phyloP scores from a whole-genome alignment of 78 protist species.

The Emiliania huxleyi region DNA sequence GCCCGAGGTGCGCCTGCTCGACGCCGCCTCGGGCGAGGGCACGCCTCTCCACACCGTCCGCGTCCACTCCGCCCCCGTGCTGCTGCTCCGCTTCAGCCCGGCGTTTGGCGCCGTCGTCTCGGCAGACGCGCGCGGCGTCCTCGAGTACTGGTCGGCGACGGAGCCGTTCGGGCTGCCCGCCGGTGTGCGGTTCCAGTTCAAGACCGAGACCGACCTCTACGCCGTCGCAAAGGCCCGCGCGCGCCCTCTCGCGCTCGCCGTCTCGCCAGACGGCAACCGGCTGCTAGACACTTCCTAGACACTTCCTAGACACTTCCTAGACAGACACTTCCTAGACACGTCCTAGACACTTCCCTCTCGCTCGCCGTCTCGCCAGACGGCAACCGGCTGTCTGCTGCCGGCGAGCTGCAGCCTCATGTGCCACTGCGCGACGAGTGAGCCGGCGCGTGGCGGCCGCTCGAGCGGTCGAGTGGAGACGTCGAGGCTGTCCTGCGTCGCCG shows the following conservation, averaged over 20 bases:
- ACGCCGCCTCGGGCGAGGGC: background rate
- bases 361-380: slow-evolving; percentile 71
- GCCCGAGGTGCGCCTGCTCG: background rate
- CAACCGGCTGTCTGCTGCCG: too few relatives aligned
- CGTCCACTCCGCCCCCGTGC: slow-evolving; percentile 52
- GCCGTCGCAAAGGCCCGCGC: slow-evolving; percentile 68
- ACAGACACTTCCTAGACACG: too few relatives aligned
- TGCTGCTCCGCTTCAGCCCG: slow-evolving; percentile 40
- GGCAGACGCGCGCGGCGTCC: slow-evolving; percentile 64
- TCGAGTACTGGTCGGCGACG: slow-evolving; percentile 76
- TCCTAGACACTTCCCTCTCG: too few relatives aligned
- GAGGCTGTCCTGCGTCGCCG: too few relatives aligned
- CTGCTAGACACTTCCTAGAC: too few relatives aligned
- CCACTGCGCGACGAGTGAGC: too few relatives aligned
- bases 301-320: too few relatives aligned
- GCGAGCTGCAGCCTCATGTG: too few relatives aligned
- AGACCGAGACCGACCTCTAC: slow-evolving; percentile 89
- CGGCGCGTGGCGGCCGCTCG: too few relatives aligned
- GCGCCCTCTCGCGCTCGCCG: slow-evolving; percentile 46
- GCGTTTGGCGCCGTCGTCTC: slow-evolving; percentile 43
- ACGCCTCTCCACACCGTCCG: background rate
- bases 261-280: slow-evolving; percentile 77
- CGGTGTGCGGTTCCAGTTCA: slow-evolving; percentile 50
- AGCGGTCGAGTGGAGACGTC: too few relatives aligned
- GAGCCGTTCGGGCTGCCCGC: background rate